A percentile compares a stretch with the other conserved stretches of the same genome.
phyloP scores from a whole-genome alignment of 2,329 filamentous ascomycete species.

The Fusarium proliferatum region DNA sequence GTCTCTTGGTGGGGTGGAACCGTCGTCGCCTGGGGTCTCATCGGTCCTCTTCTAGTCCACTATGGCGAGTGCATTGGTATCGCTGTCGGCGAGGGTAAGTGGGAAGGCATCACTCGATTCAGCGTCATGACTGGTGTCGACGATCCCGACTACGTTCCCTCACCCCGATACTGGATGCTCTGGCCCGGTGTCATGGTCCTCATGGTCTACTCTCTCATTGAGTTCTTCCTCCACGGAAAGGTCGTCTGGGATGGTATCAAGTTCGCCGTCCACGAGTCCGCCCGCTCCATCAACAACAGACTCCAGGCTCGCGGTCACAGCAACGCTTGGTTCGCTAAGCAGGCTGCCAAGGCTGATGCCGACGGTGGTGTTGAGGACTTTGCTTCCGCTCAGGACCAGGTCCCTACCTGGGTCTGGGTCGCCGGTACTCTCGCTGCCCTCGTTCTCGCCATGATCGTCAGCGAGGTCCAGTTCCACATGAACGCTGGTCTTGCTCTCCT shows the following conservation, averaged over 20 bases:
- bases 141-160: conserved; percentile 46
- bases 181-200: conserved; percentile 60
- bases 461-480: conserved; percentile 64
- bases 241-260: conserved; percentile 51
- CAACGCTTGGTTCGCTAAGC: conserved; percentile 50
- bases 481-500: conserved; percentile 66
- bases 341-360: conserved; percentile 50
- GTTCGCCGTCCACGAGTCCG: conserved; percentile 48
- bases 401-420: conserved; percentile 66
- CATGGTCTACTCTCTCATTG: conserved; percentile 54
- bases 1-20: conserved; percentile 68
- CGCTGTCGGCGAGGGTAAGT: conserved; percentile 42
- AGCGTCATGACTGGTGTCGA: conserved; percentile 47
- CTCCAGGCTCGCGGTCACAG: conserved; percentile 49
- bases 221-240: conserved; percentile 55
- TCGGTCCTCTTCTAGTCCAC: conserved; percentile 58
- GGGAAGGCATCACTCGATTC: conserved; percentile 48
- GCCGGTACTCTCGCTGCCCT: conserved; percentile 60
- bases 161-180: conserved; percentile 57
- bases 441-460: conserved; percentile 63
- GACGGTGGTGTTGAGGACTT: conserved; percentile 53
- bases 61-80: conserved; percentile 65
- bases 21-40: conserved; percentile 66
- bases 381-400: conserved; percentile 56
- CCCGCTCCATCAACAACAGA: conserved; percentile 45